Conservation (phyloP, 306 rosid genomes). For the Hippophae gyantsensis region DNA sequence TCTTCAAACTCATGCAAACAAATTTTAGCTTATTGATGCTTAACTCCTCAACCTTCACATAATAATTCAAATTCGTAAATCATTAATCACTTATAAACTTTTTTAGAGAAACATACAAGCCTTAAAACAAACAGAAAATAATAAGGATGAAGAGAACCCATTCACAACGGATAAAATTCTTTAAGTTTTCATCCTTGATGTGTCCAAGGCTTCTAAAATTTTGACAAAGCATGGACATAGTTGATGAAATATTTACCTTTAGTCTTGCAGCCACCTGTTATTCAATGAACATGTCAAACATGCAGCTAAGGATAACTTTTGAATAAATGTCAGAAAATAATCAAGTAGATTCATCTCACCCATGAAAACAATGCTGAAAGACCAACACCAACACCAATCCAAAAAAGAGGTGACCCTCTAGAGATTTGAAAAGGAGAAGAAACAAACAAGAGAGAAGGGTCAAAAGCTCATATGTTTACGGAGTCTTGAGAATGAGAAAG, state of each 20-base stretch:
- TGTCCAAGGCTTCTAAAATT: not conserved
- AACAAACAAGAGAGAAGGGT: constrained; percentile 9
- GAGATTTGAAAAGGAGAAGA: too few species aligned
- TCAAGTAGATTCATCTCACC: constrained; percentile 44
- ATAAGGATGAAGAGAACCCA: too few species aligned
- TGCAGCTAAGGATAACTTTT: constrained; percentile 11
- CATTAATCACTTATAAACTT: too few species aligned
- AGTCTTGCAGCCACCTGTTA: constrained; percentile 64
- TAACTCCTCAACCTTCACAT: too few species aligned
- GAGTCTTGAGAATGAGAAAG: not conserved
- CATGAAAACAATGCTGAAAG: constrained; percentile 77
- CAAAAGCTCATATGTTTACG: constrained; percentile 8
- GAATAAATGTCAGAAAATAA: constrained; percentile 4
- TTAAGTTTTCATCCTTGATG: not conserved
- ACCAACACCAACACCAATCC: constrained; percentile 97
- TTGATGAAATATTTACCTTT: constrained; percentile 60
- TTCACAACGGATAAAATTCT: too few species aligned
- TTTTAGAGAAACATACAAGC: too few species aligned
- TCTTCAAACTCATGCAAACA: too few species aligned
- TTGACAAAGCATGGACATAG: constrained; percentile 21
- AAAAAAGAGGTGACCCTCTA: constrained; percentile 92
- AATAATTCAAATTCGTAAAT: too few species aligned
- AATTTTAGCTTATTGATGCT: too few species aligned
- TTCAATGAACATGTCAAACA: constrained; percentile 31
- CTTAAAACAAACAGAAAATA: too few species aligned